Percentiles rank a stretch among this genome's conserved stretches.
These are phyloP conservation scores for Tylopilus sp. DNA, from an alignment of 1,284 basidiomycete genomes.

Conservation along the genomic window DNA sequence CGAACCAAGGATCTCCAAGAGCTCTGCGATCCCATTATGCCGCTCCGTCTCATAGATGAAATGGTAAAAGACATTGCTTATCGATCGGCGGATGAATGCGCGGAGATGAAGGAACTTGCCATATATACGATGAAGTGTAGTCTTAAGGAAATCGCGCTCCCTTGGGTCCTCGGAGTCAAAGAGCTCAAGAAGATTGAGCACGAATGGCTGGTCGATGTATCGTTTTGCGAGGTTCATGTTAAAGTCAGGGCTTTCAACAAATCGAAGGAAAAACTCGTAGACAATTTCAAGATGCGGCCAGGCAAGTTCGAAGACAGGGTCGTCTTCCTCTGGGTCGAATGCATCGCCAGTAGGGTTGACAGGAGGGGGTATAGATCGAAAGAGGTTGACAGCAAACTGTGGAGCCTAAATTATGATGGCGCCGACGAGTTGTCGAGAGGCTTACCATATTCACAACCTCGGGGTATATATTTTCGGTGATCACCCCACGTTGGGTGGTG, in stretches of 20 bases:
- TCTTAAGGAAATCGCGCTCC: conserved; percentile 99
- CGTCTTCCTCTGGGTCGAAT: conserved; percentile 99
- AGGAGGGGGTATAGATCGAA: conserved; percentile 98
- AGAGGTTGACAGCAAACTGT: conserved; percentile 95
- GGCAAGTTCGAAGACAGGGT: conserved; percentile 96
- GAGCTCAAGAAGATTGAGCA: conserved; percentile 93
- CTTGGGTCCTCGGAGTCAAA: conserved; percentile 99
- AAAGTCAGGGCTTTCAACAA: conserved; percentile 97
- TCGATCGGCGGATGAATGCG: conserved; percentile 97
- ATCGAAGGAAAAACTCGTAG: conserved; percentile 99
- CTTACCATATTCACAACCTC: conserved; percentile 97
- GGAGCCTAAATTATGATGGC: conserved; percentile 13
- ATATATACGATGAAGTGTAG: conserved; percentile 97
- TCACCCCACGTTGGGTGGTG: conserved; percentile 93
- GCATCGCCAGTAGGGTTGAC: conserved; percentile 98
- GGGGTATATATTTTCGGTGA: conserved; percentile 97
- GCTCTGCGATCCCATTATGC: conserved; percentile 98
- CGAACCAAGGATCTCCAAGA: conserved; percentile 97
- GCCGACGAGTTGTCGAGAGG: conserved; percentile 6
- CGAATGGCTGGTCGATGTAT: conserved; percentile 96
- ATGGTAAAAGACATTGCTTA: conserved; percentile 99
- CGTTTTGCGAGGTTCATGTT: conserved; percentile 98
- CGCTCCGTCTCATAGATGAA: conserved; percentile 99
- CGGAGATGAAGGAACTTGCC: conserved; percentile 99
- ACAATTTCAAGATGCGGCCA: conserved; percentile 99